Percentiles rank a stretch among this genome's conserved stretches.
Conservation (phyloP, 1,284 basidiomycete genomes). For the Trametes polyzona region DNA sequence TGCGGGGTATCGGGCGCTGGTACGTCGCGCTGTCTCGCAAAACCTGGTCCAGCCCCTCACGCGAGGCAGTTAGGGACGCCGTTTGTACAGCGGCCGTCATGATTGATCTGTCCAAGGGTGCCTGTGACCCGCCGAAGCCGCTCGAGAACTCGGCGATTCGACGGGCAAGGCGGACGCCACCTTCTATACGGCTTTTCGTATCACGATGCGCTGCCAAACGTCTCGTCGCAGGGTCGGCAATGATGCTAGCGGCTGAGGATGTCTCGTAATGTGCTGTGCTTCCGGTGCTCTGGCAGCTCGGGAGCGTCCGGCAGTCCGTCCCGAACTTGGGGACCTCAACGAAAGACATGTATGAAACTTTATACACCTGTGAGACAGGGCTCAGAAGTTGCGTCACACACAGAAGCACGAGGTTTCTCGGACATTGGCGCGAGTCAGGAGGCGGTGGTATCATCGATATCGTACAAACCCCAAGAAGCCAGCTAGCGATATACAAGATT, state of each 20-base stretch:
- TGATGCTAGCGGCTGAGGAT: not conserved
- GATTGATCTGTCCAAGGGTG: not conserved
- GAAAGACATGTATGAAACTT: conserved; percentile 10
- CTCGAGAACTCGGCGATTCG: not conserved
- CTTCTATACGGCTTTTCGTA: not conserved
- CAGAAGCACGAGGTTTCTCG: too few relatives aligned
- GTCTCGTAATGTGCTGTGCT: not conserved
- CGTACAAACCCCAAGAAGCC: not conserved
- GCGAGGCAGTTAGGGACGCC: not conserved
- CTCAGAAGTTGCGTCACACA: not conserved
- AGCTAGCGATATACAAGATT: conserved; percentile 1
- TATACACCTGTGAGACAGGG: not conserved
- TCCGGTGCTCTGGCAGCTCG: not conserved
- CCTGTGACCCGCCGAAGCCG: not conserved
- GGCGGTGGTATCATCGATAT: not conserved
- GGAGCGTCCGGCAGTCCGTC: not conserved
- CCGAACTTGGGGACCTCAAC: not conserved
- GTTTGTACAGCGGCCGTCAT: not conserved
- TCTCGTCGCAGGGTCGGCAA: not conserved
- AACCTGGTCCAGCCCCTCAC: not conserved
- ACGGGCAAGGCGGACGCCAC: not conserved
- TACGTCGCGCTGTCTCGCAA: not conserved
- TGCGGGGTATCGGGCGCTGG: not conserved
- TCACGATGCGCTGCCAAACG: conserved; percentile 9
- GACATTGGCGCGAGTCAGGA: not conserved